Conservation (phyloP, 495 filamentous ascomycete genomes). For the Emericellopsis terricola region DNA sequence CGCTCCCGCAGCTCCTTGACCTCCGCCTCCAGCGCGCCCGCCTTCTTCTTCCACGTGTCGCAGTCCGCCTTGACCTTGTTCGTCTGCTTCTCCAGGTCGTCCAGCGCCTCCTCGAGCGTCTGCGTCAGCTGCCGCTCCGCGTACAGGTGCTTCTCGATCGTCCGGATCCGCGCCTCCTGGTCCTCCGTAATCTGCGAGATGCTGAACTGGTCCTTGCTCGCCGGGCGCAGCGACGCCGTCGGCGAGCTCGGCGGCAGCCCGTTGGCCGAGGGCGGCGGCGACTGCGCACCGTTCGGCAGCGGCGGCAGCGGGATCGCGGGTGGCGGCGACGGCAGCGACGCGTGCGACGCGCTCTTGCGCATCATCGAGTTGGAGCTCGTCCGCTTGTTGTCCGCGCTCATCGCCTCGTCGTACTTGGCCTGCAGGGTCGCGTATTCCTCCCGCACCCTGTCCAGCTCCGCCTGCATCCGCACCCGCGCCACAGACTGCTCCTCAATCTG, state of each 20-base stretch:
- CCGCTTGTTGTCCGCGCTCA: conserved; percentile 35
- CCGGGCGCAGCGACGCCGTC: conserved; percentile 37
- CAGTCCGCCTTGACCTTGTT: conserved; percentile 74
- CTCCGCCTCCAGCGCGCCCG: conserved; percentile 59
- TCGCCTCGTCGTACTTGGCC: conserved; percentile 38
- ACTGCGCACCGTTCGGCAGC: conserved; percentile 38
- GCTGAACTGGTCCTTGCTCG: conserved; percentile 60
- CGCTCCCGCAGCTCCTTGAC: conserved; percentile 41
- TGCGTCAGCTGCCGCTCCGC: conserved; percentile 93
- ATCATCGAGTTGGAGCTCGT: conserved; percentile 59
- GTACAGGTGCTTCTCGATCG: conserved; percentile 90
- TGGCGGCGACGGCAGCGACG: conserved; percentile 76
- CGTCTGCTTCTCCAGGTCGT: conserved; percentile 74
- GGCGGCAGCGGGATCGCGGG: conserved; percentile 89
- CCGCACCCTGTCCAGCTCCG: conserved; percentile 42
- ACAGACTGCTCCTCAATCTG: conserved; percentile 38
- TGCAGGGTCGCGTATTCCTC: conserved; percentile 37
- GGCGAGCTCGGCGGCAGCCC: conserved; percentile 23
- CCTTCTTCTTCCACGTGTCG: conserved; percentile 80
- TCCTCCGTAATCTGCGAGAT: conserved; percentile 68
- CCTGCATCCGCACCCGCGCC: conserved; percentile 27
- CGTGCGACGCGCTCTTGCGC: conserved; percentile 69
- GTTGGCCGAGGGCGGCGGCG: conserved; percentile 19
- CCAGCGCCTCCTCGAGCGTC: conserved; percentile 86
- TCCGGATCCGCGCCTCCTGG: conserved; percentile 82